phyloP scores from a whole-genome alignment of 2,329 filamentous ascomycete genomes.

The Xylariaceae sp. region DNA sequence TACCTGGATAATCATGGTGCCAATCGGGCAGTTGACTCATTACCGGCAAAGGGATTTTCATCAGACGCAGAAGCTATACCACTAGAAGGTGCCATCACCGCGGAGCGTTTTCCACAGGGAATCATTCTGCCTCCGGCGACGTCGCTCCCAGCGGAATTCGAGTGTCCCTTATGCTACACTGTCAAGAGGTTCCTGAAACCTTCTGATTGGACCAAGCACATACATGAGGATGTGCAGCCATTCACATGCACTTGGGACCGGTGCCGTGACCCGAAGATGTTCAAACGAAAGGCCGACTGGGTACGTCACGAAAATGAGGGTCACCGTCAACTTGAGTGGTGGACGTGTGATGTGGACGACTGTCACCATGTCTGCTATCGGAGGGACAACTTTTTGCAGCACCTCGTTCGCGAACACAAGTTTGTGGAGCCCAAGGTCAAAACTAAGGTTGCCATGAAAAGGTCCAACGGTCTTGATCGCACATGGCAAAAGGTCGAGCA shows the following conservation, averaged over 20 bases:
- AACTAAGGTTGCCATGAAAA: constrained; percentile 62
- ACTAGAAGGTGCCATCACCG: constrained; percentile 61
- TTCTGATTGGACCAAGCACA: constrained; percentile 95
- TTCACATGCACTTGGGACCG: constrained; percentile 87
- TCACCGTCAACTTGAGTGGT: constrained; percentile 85
- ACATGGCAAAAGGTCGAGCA: constrained; percentile 73
- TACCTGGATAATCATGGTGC: constrained; percentile 56
- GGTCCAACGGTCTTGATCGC: constrained; percentile 50
- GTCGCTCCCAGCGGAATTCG: constrained; percentile 76
- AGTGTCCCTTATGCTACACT: constrained; percentile 82
- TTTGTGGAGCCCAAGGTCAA: constrained; percentile 75
- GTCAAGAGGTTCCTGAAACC: constrained; percentile 83
- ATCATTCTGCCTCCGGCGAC: constrained; percentile 76
- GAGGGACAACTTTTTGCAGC: constrained; percentile 88
- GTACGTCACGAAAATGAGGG: constrained; percentile 90
- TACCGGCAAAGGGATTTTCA: constrained; percentile 48
- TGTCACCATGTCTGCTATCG: constrained; percentile 79
- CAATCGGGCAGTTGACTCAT: constrained; percentile 52
- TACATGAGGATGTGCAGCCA: constrained; percentile 87
- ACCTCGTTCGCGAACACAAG: constrained; percentile 88
- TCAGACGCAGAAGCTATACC: constrained; percentile 63
- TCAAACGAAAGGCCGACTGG: constrained; percentile 95
- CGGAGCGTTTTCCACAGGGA: constrained; percentile 70
- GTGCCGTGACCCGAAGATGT: constrained; percentile 81
- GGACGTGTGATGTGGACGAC: constrained; percentile 75